phyloP scores from a whole-genome alignment of 2,329 filamentous ascomycete species.

The Fusarium napiforme region DNA sequence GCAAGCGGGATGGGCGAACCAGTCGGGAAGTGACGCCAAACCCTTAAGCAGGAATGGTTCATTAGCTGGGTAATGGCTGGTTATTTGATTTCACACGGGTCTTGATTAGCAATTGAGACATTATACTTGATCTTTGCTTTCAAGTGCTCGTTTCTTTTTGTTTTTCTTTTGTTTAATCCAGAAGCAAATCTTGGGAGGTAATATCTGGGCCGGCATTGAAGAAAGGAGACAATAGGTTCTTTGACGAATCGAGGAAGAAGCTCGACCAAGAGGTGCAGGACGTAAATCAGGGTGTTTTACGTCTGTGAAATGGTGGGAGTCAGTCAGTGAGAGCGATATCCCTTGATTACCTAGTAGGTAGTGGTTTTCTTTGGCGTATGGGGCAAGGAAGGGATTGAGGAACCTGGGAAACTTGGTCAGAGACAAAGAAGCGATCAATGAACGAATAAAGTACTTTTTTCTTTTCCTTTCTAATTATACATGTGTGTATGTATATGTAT shows the following conservation, averaged over 20 bases:
- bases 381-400: slow-evolving; percentile 4
- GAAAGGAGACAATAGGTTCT: slow-evolving; percentile 13
- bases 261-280: not conserved
- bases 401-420: slow-evolving; percentile 2
- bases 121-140: slow-evolving; percentile 10
- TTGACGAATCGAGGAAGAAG: not conserved
- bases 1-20: slow-evolving; percentile 59
- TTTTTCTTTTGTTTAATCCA: slow-evolving; percentile 23
- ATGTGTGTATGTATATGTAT: not conserved
- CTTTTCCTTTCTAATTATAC: not conserved
- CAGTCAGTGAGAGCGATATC: slow-evolving; percentile 28
- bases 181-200: slow-evolving; percentile 22
- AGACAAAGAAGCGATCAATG: slow-evolving; percentile 29
- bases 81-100: slow-evolving; percentile 2
- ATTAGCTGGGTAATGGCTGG: not conserved
- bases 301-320: slow-evolving; percentile 13
- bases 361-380: slow-evolving; percentile 33
- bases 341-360: slow-evolving; percentile 1
- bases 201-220: slow-evolving; percentile 13
- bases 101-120: not conserved
- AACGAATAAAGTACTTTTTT: slow-evolving; percentile 13
- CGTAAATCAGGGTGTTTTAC: not conserved
- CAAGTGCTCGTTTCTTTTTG: not conserved
- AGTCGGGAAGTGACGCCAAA: slow-evolving; percentile 59
- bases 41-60: slow-evolving; percentile 33